These are phyloP conservation scores for Odontarrhena argentea DNA, from an alignment of 345 rosid species.

Conservation along the genomic window DNA sequence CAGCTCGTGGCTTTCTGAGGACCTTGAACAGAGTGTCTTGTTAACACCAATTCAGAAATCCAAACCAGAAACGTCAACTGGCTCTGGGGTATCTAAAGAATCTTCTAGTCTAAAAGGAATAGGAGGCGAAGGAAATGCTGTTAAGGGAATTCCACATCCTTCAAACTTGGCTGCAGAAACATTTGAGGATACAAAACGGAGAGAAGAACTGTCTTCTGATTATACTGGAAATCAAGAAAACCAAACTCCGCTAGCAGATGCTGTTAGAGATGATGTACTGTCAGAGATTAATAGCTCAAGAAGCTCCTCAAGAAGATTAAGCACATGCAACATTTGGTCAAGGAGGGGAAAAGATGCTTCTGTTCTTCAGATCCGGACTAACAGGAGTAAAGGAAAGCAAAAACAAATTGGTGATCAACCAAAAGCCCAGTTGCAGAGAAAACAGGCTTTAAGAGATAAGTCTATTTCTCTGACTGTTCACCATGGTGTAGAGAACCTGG, in stretches of 20 bases:
- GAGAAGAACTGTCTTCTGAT: slow-evolving; percentile 34
- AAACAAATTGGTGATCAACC: slow-evolving; percentile 31
- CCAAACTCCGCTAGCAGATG: slow-evolving; percentile 43
- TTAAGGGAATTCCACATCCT: slow-evolving; percentile 21
- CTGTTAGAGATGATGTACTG: slow-evolving; percentile 33
- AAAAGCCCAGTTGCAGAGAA: slow-evolving; percentile 40
- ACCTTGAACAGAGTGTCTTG: slow-evolving; percentile 27
- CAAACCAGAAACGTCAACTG: slow-evolving; percentile 10
- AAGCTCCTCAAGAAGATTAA: slow-evolving; percentile 39
- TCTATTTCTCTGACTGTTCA: slow-evolving; percentile 37
- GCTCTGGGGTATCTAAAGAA: slow-evolving; percentile 25
- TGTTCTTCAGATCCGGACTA: slow-evolving; percentile 61
- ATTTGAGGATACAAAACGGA: slow-evolving; percentile 42
- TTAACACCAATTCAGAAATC: slow-evolving; percentile 24
- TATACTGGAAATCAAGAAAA: slow-evolving; percentile 39
- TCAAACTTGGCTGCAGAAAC: slow-evolving; percentile 42
- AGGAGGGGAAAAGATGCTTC: slow-evolving; percentile 72
- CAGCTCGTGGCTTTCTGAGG: slow-evolving; percentile 28
- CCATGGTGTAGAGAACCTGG: slow-evolving; percentile 44
- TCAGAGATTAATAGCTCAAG: slow-evolving; percentile 45
- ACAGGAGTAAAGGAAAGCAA: slow-evolving; percentile 47
- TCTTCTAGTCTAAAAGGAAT: slow-evolving; percentile 22
- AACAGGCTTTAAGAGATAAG: slow-evolving; percentile 40
- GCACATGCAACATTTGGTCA: slow-evolving; percentile 61
- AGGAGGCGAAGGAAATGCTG: slow-evolving; percentile 30